phyloP scores from a whole-genome alignment of 2,329 filamentous ascomycete genomes.

The Cordyceps cateniannulata region DNA sequence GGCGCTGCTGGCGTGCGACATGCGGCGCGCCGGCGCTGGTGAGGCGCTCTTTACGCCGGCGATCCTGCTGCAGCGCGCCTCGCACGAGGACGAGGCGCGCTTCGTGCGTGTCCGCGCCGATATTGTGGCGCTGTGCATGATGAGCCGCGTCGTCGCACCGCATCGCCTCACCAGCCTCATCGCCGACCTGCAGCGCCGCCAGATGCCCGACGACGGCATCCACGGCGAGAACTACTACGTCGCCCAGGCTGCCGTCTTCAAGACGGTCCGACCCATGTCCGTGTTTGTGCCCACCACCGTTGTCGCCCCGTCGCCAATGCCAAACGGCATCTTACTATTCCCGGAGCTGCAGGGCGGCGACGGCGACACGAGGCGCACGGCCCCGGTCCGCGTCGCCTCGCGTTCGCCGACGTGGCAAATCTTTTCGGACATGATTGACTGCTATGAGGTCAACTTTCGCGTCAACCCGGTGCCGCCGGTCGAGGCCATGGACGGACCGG shows the following conservation, averaged over 20 bases:
- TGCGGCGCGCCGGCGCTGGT: slow-evolving; percentile 19
- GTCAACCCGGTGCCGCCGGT: slow-evolving; percentile 17
- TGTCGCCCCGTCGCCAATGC: slow-evolving; percentile 15
- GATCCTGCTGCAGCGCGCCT: slow-evolving; percentile 23
- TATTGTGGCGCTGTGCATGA: slow-evolving; percentile 19
- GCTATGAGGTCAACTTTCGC: slow-evolving; percentile 23
- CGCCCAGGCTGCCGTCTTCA: not conserved
- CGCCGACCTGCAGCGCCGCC: slow-evolving; percentile 15
- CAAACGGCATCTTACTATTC: slow-evolving; percentile 22
- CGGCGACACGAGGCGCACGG: not conserved
- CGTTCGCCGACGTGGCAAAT: slow-evolving; percentile 23
- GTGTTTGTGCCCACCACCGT: slow-evolving; percentile 21
- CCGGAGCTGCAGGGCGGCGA: slow-evolving; percentile 18
- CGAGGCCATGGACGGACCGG: slow-evolving; percentile 15
- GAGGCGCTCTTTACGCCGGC: slow-evolving; percentile 15
- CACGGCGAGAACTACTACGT: not conserved
- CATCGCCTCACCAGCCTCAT: slow-evolving; percentile 18
- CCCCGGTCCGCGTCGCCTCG: slow-evolving; percentile 17
- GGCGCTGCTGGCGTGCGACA: slow-evolving; percentile 24
- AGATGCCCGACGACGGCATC: not conserved
- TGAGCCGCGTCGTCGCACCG: slow-evolving; percentile 23
- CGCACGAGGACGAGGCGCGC: slow-evolving; percentile 23
- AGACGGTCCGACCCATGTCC: not conserved
- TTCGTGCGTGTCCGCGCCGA: slow-evolving; percentile 24
- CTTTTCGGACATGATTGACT: slow-evolving; percentile 17